Base-by-base conservation (phyloP, 192 early-diverging fungal species). In the Paraglomus brasilianum region DNA sequence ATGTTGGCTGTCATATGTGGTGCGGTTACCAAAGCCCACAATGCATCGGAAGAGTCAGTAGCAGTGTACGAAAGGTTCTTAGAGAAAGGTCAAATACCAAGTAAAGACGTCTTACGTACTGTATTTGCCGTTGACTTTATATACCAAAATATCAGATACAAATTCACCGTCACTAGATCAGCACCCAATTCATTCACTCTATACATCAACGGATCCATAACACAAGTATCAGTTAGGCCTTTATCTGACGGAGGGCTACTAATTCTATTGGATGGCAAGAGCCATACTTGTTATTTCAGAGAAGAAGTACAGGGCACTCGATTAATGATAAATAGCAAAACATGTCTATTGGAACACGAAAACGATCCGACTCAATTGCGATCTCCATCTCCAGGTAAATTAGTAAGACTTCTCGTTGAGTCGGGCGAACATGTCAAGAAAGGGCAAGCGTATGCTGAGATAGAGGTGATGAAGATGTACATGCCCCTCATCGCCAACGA, bases 381-480 rank as follows among this genome's bases (percentile, higher is more conserved):
- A 39, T 92, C 91, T 40, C 95, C 95, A 49, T 96, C 94, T 38
- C 95, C 97, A 2, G 97, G 97, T 46, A 99, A 99, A 80, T 88
- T 99, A 68, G 93, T 97, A 36, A 87, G 95, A 17, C 92, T 90
- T 74, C 78, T 99, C 48, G 85, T 95, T n/a, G 92, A 97, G 39
- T 93, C 94, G 45, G 95, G 95, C 49, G 88, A 86, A 66, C 97
- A 98, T 70, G 85, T 99, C 64, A 87, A 88, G 24, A 74, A 86
- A 39, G 93, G 93, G 49, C 89, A 98, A 69, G 92, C 93, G 3
- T 97, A 92, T 80, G 97, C 97, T 46, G 97, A 99, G 75, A 98
- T 99, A 76, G 97, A 99, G 85, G 87, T 90, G 67, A 99, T 99
- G 97, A 99, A 99, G 84, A 99, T 99, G 97, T 96, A 97, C 81